Base-by-base conservation (phyloP, 2,329 filamentous ascomycete species). In the Diaporthe caulivora region DNA sequence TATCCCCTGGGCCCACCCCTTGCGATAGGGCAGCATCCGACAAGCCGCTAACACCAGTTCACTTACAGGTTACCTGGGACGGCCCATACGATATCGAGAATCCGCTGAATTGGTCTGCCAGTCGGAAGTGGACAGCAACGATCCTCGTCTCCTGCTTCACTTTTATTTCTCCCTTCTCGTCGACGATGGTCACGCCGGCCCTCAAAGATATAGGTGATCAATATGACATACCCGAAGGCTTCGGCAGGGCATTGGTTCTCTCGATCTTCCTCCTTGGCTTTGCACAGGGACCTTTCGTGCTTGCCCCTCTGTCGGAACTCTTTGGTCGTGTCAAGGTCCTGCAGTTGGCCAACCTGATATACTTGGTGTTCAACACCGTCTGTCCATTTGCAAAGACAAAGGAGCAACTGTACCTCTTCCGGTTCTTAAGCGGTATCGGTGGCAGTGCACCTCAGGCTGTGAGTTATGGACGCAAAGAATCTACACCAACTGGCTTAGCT, bases 221-320 rank as follows among this genome's bases (percentile, higher is more conserved):
- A 55, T 58, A 55, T 44, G 67, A 58, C 37, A 70, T 70, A 55
- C 51, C 67, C 2, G 42, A 70, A n/a, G 51, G 51, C n/a, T 70
- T 71, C 26, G 57, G 42, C 42, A 51, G 53, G 29, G 44, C 69
- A 18, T 17, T 71, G 21, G 44, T 60, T 1, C 21, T 72, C 2
- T 72, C 70, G 1, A 67, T 72, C 5, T 72, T 72, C 18, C 26
- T 72, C 17, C 62, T 72, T 2, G 49, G 42, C 18, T 74, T 78
- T 18, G 44, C 70, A 7, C 58, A 53, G 29, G 60, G 70, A 1
- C 70, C 70, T 0, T 67, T 72, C 44, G 42, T 74, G 15, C 44
- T 86, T 40, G 84, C 84, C 7, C 85, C 85, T 0, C 75, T 86
- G 17, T 79, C 77, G 10, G 82, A 83, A 70, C 74, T 82, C 3